Base-by-base conservation (phyloP, 345 rosid species). In the Moricandia moricandioides region DNA sequence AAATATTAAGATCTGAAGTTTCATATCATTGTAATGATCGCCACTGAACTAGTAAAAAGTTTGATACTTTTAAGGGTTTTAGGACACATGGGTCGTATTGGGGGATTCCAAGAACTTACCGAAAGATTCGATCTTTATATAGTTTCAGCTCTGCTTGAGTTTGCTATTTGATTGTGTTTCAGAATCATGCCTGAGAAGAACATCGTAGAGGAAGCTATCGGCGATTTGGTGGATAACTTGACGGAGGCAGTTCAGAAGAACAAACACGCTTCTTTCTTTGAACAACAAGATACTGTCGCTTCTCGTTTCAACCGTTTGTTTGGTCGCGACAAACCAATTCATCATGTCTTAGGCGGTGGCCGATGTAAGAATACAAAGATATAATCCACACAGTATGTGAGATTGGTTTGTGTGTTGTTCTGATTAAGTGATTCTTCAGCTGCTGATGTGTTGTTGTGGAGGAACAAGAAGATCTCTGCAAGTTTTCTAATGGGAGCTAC, bases 361-460 rank as follows among this genome's bases (percentile, higher is more conserved):
- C 91, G 84, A 83, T 80, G 99, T 91, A 70, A 63, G 65, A 5
- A 10, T 35, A 14, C 12, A 14, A 17, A 27, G 5, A n/a, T 14
- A 21, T 21, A 21, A 21, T 21, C 1, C 24, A 21, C 24, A 21
- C 24, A 21, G 24, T 21, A 21, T 52, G 35, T 70, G 66, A 56
- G 31, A 65, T 57, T 65, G 14, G 40, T 31, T 61, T 64, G 13
- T 70, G 56, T n/a, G 51, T 13, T 43, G 51, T 61, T 72, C 16
- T 72, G 6, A 61, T 10, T 30, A 26, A 51, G 67, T 75, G 63
- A 80, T 61, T 49, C 64, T 51, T 71, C 78, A 96, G 98, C 99
- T 89, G 99, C 99, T 83, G 98, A 93, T 89, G 97, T 93, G 40
- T 82, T 93, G 75, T 69, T 93, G 60, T 93, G 98, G 98, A 93